Conservation (phyloP, 306 rosid genomes). For the Quercus engelmannii region DNA sequence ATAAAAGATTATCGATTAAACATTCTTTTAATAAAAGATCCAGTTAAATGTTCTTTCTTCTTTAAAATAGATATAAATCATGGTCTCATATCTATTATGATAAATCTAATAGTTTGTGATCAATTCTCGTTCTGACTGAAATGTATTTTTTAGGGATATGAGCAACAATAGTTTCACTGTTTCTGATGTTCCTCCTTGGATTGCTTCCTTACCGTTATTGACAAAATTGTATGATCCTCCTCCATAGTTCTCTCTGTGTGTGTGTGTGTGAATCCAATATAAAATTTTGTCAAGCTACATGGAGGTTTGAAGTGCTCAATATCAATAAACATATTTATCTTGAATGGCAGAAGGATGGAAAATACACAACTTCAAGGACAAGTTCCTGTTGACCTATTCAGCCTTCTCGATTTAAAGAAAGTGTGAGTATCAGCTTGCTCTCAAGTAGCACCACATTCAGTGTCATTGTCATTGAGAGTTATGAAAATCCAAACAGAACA, state of each 20-base stretch:
- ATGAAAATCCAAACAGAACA: not conserved
- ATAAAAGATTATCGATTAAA: not conserved
- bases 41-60: not conserved
- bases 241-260: not conserved
- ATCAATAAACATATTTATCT: not conserved
- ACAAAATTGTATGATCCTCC: slow-evolving; percentile 51
- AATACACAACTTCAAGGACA: slow-evolving; percentile 22
- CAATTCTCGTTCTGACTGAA: not conserved
- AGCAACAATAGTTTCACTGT: slow-evolving; percentile 52
- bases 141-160: slow-evolving; percentile 45
- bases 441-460: not conserved
- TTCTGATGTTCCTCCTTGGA: slow-evolving; percentile 53
- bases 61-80: not conserved
- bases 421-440: slow-evolving; percentile 28
- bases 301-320: not conserved
- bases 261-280: not conserved
- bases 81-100: not conserved
- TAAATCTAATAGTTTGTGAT: not conserved
- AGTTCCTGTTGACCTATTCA: slow-evolving; percentile 26
- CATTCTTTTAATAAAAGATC: no score
- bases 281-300: not conserved
- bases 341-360: slow-evolving; percentile 29
- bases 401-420: slow-evolving; percentile 15
- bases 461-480: not conserved
- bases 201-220: slow-evolving; percentile 32